These are phyloP conservation scores for Quambalaria eucalypti DNA, from an alignment of 1,284 basidiomycete genomes.

Conservation along the genomic window DNA sequence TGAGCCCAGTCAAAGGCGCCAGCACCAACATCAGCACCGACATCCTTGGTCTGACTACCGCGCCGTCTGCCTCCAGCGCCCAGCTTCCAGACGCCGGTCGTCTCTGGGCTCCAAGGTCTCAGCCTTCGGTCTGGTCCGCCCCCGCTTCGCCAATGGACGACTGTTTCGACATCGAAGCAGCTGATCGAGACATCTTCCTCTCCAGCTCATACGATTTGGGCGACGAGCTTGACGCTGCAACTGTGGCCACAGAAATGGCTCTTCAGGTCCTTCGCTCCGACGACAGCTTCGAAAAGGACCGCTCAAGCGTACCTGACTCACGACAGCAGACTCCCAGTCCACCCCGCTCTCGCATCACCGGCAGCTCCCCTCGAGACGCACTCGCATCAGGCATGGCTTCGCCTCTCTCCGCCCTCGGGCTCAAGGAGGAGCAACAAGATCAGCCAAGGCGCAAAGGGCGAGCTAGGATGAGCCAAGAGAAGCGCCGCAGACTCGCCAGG, in stretches of 20 bases:
- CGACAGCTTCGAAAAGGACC: background rate
- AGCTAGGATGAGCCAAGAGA: slow-evolving; percentile 34
- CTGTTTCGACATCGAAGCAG: no score
- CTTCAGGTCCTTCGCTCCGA: background rate
- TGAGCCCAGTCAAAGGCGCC: no score
- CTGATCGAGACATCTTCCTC: no score
- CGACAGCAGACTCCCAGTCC: background rate
- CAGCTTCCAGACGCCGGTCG: no score
- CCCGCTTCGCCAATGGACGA: no score
- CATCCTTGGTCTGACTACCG: no score
- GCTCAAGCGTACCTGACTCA: background rate
- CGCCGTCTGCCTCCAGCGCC: no score
- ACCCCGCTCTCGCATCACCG: background rate
- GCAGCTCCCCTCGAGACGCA: background rate
- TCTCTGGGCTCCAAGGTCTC: no score
- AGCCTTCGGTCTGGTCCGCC: no score
- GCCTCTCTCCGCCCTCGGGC: background rate
- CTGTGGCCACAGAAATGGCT: slow-evolving; percentile 1
- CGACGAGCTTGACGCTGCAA: background rate
- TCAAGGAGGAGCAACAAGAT: background rate
- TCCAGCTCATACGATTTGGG: no score
- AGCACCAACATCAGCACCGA: no score
- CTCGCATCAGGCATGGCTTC: background rate
- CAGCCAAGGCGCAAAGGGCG: slow-evolving; percentile 16
- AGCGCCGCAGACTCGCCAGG: slow-evolving; percentile 24